Conservation (phyloP, 768 basidiomycete genomes). For the Megacollybia marginata region DNA sequence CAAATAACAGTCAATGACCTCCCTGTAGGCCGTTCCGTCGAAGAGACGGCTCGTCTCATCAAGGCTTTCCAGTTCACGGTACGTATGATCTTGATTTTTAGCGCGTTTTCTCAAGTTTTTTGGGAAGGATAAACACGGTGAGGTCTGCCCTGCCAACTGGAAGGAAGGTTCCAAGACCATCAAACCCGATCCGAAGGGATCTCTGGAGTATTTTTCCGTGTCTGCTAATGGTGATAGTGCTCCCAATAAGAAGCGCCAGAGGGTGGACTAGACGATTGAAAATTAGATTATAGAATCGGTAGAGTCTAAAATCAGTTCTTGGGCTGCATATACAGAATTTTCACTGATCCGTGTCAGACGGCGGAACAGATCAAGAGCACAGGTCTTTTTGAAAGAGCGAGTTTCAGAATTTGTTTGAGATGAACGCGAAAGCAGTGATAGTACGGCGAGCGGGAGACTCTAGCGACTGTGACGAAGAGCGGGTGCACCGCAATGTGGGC, state of each 20-base stretch:
- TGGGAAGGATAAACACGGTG: constrained; percentile 73
- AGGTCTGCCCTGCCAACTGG: constrained; percentile 94
- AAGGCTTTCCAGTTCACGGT: constrained; percentile 92
- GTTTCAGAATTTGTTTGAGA: too few relatives aligned
- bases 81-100: constrained; percentile 16
- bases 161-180: constrained; percentile 74
- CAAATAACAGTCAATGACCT: constrained; percentile 90
- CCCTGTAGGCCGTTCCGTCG: constrained; percentile 92
- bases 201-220: constrained; percentile 10
- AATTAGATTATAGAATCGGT: too few relatives aligned
- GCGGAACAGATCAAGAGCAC: too few relatives aligned
- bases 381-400: too few relatives aligned
- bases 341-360: too few relatives aligned
- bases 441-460: too few relatives aligned
- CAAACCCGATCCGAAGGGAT: constrained; percentile 45
- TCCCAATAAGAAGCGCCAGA: constrained; percentile 49
- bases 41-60: constrained; percentile 85
- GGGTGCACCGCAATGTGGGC: too few relatives aligned
- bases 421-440: too few relatives aligned
- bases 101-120: not conserved
- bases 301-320: too few relatives aligned
- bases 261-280: constrained; percentile 33
- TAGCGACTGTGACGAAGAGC: too few relatives aligned
- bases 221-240: constrained; percentile 26
- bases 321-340: too few relatives aligned